Percentiles rank a stretch among this genome's conserved stretches.
Conservation (phyloP, 2,329 filamentous ascomycete species). For the Fusarium scirpi region DNA sequence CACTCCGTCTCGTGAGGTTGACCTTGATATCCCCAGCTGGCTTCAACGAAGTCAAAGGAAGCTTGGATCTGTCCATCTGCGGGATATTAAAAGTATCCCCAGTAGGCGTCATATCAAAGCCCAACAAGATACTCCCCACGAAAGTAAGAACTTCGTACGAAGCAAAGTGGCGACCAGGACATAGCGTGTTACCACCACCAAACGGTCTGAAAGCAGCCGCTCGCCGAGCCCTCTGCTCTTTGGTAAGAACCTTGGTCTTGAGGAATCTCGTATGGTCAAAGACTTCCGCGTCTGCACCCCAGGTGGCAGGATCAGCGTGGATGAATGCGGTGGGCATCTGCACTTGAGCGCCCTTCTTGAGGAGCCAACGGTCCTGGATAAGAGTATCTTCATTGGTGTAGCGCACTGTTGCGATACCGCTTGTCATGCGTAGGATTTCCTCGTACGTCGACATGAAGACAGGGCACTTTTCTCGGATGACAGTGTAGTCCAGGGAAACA, state of each 20-base stretch:
- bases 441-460: slow-evolving; percentile 36
- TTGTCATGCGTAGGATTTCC: slow-evolving; percentile 35
- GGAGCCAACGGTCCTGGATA: slow-evolving; percentile 19
- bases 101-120: slow-evolving; percentile 31
- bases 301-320: slow-evolving; percentile 32
- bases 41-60: slow-evolving; percentile 36
- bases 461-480: slow-evolving; percentile 29
- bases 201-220: slow-evolving; percentile 37
- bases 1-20: background rate
- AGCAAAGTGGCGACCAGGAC: slow-evolving; percentile 34
- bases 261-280: slow-evolving; percentile 39
- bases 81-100: slow-evolving; percentile 14
- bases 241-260: slow-evolving; percentile 17
- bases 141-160: slow-evolving; percentile 38
- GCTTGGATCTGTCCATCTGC: slow-evolving; percentile 34
- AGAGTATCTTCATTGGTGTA: slow-evolving; percentile 40
- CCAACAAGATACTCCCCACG: slow-evolving; percentile 23
- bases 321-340: slow-evolving; percentile 43
- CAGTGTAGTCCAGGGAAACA: background rate
- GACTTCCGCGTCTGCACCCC: slow-evolving; percentile 29
- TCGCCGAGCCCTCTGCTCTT: slow-evolving; percentile 24
- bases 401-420: slow-evolving; percentile 37
- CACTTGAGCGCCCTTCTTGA: slow-evolving; percentile 40
- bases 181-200: slow-evolving; percentile 36
- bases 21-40: slow-evolving; percentile 24